phyloP scores from a whole-genome alignment of 1,284 basidiomycete species.

The Rhodotorula glutinis region DNA sequence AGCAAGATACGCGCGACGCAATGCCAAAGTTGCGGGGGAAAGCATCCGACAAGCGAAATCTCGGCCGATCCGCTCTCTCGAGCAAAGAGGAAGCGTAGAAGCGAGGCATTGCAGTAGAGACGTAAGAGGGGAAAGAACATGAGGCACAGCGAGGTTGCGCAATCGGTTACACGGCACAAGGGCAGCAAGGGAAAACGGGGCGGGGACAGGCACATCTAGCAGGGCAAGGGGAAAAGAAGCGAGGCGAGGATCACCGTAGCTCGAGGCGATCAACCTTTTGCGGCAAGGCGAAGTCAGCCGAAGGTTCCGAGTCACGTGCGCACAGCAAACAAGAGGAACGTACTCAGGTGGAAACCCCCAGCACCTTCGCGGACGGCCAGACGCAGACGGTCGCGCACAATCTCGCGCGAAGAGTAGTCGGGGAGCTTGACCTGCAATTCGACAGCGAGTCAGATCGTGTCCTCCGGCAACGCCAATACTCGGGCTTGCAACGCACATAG shows the following conservation, averaged over 20 bases:
- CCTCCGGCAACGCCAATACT: no score
- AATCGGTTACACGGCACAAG: no score
- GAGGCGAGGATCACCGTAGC: no score
- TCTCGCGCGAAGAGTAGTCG: slow-evolving; percentile 78
- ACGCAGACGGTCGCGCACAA: slow-evolving; percentile 73
- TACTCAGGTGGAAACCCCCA: slow-evolving; percentile 80
- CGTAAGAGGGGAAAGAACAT: background rate
- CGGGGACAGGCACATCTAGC: no score
- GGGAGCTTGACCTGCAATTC: slow-evolving; percentile 67
- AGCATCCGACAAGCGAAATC: background rate
- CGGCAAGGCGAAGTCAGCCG: background rate
- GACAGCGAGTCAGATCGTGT: background rate
- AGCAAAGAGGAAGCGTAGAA: background rate
- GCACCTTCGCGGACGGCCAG: slow-evolving; percentile 84
- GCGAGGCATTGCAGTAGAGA: background rate
- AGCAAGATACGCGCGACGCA: no score
- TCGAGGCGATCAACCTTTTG: background rate
- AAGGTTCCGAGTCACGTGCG: no score
- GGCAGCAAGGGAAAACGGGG: no score
- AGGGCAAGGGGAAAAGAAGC: no score
- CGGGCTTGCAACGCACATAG: slow-evolving; percentile 35
- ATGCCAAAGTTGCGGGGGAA: background rate
- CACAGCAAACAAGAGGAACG: slow-evolving; percentile 1
- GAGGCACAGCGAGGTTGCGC: background rate
- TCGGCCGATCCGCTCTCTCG: background rate